phyloP scores from a whole-genome alignment of 202 grass and related monocot species.

The Elaeis oleifera region DNA sequence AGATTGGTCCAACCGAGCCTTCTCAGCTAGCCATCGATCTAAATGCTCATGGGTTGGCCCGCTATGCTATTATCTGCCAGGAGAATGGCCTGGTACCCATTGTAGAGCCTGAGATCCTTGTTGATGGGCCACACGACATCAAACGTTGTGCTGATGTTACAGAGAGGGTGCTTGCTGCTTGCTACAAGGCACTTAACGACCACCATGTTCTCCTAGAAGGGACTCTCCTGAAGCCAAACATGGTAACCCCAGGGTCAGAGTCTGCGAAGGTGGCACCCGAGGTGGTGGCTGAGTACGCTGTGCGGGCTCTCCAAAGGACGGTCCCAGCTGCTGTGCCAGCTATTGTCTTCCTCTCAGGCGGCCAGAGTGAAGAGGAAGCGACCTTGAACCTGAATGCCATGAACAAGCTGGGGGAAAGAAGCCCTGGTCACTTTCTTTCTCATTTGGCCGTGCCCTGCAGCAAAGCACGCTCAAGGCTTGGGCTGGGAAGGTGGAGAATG shows the following conservation, averaged over 20 bases:
- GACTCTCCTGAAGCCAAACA: conserved; percentile 45
- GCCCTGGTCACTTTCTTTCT: conserved; percentile 46
- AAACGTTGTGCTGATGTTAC: conserved; percentile 30
- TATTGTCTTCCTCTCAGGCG: conserved; percentile 44
- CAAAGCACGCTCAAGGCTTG: conserved; percentile 48
- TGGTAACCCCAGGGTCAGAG: conserved; percentile 42
- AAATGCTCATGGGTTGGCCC: conserved; percentile 38
- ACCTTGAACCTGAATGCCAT: conserved; percentile 43
- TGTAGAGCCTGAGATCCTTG: conserved; percentile 45
- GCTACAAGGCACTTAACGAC: conserved; percentile 47
- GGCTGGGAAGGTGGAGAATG: conserved; percentile 33
- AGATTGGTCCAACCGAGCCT: conserved; percentile 37
- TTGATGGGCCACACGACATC: conserved; percentile 35
- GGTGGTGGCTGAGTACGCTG: conserved; percentile 30
- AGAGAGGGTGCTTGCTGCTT: conserved; percentile 37
- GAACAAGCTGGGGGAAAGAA: conserved; percentile 43
- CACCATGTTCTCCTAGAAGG: conserved; percentile 44
- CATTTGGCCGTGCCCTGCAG: conserved; percentile 40
- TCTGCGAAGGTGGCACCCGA: conserved; percentile 20
- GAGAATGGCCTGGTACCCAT: conserved; percentile 47
- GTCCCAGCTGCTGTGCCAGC: conserved; percentile 38
- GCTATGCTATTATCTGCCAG: conserved; percentile 53
- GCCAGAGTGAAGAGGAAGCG: conserved; percentile 45
- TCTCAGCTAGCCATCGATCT: conserved; percentile 37
- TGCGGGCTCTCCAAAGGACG: conserved; percentile 37